Conservation (phyloP, 305 asterid genomes). For the Plantago coronopus region DNA sequence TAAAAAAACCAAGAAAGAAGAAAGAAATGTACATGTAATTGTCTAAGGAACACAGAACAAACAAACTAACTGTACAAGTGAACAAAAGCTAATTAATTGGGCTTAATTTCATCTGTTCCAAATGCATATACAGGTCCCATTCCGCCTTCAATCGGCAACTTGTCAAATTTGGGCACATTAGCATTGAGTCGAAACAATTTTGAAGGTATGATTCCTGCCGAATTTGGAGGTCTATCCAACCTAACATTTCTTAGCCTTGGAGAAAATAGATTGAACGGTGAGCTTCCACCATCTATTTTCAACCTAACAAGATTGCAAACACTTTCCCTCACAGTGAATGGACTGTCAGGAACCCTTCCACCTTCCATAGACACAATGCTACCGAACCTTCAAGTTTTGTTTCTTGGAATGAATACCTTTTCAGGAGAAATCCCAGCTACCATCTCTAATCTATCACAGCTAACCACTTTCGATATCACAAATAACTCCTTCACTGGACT, state of each 20-base stretch:
- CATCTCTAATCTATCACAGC: neutral
- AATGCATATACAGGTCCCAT: slow-evolving; percentile 9
- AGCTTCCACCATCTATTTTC: slow-evolving; percentile 2
- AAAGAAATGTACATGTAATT: neutral
- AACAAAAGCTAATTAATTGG: neutral
- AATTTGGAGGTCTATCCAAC: slow-evolving; percentile 17
- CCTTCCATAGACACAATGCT: slow-evolving; percentile 16
- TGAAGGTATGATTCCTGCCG: slow-evolving; percentile 15
- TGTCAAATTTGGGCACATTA: slow-evolving; percentile 14
- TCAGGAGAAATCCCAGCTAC: slow-evolving; percentile 14
- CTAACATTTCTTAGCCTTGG: slow-evolving; percentile 7
- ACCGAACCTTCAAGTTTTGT: neutral
- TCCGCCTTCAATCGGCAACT: slow-evolving; percentile 18
- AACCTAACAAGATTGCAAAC: slow-evolving; percentile 17
- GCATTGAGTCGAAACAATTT: slow-evolving; percentile 7
- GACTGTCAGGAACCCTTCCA: slow-evolving; percentile 21
- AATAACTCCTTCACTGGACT: slow-evolving; percentile 20
- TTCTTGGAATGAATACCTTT: slow-evolving; percentile 8
- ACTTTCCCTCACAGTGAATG: neutral
- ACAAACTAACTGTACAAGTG: neutral
- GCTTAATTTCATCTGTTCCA: too few species aligned
- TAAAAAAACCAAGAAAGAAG: neutral
- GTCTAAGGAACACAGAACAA: neutral
- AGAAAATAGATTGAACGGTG: neutral
- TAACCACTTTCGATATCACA: neutral